Evolutionary conservation across 192 early-diverging fungal genomes (phyloP).

Genomic region (Mortierella claussenii): DNA sequence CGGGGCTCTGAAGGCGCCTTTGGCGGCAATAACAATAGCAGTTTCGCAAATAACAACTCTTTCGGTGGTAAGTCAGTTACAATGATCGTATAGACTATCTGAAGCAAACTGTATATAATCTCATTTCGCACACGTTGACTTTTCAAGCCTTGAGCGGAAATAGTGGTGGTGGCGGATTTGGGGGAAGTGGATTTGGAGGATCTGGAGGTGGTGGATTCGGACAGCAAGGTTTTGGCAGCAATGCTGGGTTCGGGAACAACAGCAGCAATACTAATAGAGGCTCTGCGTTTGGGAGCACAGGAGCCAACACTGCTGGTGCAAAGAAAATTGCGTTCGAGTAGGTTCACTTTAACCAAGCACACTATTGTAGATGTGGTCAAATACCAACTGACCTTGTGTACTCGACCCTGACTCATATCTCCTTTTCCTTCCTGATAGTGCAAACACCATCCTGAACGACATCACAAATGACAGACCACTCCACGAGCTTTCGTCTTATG

Average conservation of each 20-base stretch:
- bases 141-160: slow-evolving; percentile 17
- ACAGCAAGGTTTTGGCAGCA: slow-evolving; percentile 8
- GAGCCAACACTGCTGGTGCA: slow-evolving; percentile 1
- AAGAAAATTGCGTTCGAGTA: slow-evolving; percentile 45
- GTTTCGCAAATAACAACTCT: slow-evolving; percentile 57
- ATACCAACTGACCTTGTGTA: not conserved
- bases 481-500: slow-evolving; percentile 68
- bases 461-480: slow-evolving; percentile 58
- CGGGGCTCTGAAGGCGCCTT: slow-evolving; percentile 48
- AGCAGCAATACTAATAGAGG: slow-evolving; percentile 1
- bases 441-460: slow-evolving; percentile 54
- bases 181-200: slow-evolving; percentile 14
- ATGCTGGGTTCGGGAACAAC: slow-evolving; percentile 9
- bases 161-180: slow-evolving; percentile 28
- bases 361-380: not conserved
- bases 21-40: slow-evolving; percentile 29
- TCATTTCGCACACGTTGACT: no score
- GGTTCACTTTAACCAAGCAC: not conserved
- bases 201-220: slow-evolving; percentile 22
- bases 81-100: no score
- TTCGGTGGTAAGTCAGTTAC: slow-evolving; percentile 26
- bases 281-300: slow-evolving; percentile 12
- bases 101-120: no score
- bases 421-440: slow-evolving; percentile 30
- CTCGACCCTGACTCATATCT: not conserved